phyloP scores from a whole-genome alignment of 1,284 basidiomycete species.

The Chondrostereum purpureum region DNA sequence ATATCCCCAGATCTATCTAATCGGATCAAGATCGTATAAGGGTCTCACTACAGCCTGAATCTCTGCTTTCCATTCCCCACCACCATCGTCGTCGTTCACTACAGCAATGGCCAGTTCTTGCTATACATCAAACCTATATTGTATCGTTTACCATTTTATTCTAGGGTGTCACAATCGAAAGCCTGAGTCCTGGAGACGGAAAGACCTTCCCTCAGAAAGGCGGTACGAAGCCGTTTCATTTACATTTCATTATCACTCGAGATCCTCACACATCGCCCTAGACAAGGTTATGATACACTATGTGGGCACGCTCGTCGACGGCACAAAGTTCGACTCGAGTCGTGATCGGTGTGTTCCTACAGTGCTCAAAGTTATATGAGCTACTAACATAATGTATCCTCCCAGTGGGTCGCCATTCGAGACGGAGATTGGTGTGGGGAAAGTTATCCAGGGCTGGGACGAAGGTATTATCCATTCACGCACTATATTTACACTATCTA shows the following conservation, averaged over 20 bases:
- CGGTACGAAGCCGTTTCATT: constrained; percentile 30
- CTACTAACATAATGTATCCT: background rate
- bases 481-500: constrained; percentile 17
- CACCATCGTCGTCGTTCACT: background rate
- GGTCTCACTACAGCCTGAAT: too few relatives aligned
- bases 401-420: constrained; percentile 56
- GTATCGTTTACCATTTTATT: too few relatives aligned
- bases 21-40: too few relatives aligned
- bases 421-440: constrained; percentile 73
- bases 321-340: constrained; percentile 66
- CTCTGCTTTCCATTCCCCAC: background rate
- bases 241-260: background rate
- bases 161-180: constrained; percentile 40
- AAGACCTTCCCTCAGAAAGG: constrained; percentile 36
- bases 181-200: constrained; percentile 37
- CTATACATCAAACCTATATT: too few relatives aligned
- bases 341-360: constrained; percentile 49
- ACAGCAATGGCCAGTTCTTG: background rate
- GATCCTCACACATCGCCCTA: background rate
- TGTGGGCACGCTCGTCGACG: constrained; percentile 58
- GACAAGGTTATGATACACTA: constrained; percentile 66
- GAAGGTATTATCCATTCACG: too few relatives aligned
- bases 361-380: background rate
- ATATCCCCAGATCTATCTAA: too few relatives aligned
- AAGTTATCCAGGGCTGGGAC: constrained; percentile 89